Evolutionary conservation across 2,329 filamentous ascomycete species (phyloP).

Genomic region (Hymenotorrendiella dingleyae): DNA sequence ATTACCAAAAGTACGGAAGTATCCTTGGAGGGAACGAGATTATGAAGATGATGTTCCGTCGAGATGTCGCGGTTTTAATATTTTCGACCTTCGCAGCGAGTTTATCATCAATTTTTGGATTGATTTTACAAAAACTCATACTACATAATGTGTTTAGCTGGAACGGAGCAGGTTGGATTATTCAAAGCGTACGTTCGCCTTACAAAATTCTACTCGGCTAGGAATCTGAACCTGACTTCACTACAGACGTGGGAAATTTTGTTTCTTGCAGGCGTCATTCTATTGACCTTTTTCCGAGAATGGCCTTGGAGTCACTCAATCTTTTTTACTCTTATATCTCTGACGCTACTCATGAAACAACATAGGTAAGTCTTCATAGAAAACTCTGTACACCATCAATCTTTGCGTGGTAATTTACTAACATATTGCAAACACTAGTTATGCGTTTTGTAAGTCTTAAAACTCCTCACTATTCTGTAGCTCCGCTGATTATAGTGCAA

Average conservation of each 20-base stretch:
- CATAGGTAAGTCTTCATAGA: slow-evolving; percentile 40
- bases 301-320: slow-evolving; percentile 62
- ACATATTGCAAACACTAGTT: slow-evolving; percentile 33
- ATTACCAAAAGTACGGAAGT: slow-evolving; percentile 63
- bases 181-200: slow-evolving; percentile 53
- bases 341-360: slow-evolving; percentile 84
- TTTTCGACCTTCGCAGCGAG: slow-evolving; percentile 67
- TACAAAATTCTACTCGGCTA: no score
- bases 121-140: slow-evolving; percentile 58
- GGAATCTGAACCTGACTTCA: no score
- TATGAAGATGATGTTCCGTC: slow-evolving; percentile 58
- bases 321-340: background rate
- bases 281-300: slow-evolving; percentile 61
- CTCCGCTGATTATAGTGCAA: slow-evolving; percentile 4
- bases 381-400: background rate
- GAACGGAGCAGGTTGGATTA: slow-evolving; percentile 64
- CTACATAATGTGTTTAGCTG: slow-evolving; percentile 56
- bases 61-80: slow-evolving; percentile 48
- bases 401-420: background rate
- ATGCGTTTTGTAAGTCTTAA: slow-evolving; percentile 54
- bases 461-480: background rate
- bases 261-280: slow-evolving; percentile 57
- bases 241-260: slow-evolving; percentile 58
- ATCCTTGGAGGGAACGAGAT: slow-evolving; percentile 68
- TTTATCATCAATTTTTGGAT: slow-evolving; percentile 57